Conservation (phyloP, 108 stramenopile genomes). For the Poteriospumella lacustris region DNA sequence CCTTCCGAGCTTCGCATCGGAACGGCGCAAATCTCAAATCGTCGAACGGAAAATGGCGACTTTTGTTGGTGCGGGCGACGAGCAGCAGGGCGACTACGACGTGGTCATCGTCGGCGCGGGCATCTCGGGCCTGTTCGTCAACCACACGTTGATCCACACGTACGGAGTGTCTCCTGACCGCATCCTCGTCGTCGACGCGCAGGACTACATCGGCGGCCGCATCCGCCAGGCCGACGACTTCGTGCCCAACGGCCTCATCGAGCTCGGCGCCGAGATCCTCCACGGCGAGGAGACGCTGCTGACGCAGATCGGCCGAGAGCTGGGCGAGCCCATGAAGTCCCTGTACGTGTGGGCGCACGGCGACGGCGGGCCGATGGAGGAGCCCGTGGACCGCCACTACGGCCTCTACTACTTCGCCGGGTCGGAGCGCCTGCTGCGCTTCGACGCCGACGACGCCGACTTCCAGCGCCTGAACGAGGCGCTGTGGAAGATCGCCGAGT, state of each 20-base stretch:
- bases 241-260: background rate
- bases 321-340: background rate
- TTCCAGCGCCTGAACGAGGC: background rate
- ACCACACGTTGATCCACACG: background rate
- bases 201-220: constrained; percentile 1
- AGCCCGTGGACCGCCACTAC: background rate
- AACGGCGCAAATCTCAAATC: too few species aligned
- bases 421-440: background rate
- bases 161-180: background rate
- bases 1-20: too few species aligned
- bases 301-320: background rate
- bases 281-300: background rate
- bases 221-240: background rate
- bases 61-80: too few species aligned
- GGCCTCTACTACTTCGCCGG: constrained; percentile 12
- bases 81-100: too few species aligned
- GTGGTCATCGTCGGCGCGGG: background rate
- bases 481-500: background rate
- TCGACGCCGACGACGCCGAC: background rate
- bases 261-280: constrained; percentile 11
- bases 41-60: too few species aligned
- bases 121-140: background rate
- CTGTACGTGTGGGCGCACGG: constrained; percentile 5
- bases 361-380: constrained; percentile 1
- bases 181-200: constrained; percentile 13